Base-by-base conservation (phyloP, 305 asterid genomes). In the Fraxinus albicans region DNA sequence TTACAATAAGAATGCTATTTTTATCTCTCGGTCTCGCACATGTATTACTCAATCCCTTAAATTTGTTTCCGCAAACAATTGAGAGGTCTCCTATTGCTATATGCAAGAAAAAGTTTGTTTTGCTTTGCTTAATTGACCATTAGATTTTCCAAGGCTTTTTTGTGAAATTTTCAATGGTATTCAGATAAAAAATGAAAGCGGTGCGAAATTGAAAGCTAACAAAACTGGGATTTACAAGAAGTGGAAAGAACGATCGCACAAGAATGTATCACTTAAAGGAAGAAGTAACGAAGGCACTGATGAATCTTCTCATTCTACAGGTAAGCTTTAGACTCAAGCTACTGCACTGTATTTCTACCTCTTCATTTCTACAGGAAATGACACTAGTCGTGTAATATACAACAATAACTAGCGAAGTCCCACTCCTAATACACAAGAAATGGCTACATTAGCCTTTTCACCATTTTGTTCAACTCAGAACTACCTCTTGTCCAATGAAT, bases 141-240 rank as follows among this genome's bases (percentile, higher is more conserved):
- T 38, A 55, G 79, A 65, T 69, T 29, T 81, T 74, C 72, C 38
- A 70, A 55, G 77, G 55, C 55, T 47, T 77, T 73, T 78, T 77
- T 77, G 29, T 82, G 53, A 15, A 73, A 86, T 83, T 73, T 17
- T 86, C 6, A 31, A 34, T 17, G 81, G 33, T 58, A 76, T 86
- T 86, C 91, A 96, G 99, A 90, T 96, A 79, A 94, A 91, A 90
- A 93, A 93, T 8, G 99, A 96, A 93, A 91, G 95, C 35, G 99
- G 99, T 67, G 91, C 94, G 12, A 94, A 91, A 89, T 74, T 77
- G 82, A 94, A 83, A 78, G 86, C 93, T 75, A 89, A 86, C 86
- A 96, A 91, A 86, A 91, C 90, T 17, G 98, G 98, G 78, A 92
- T 93, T 73, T 96, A 96, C 92, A 90, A 92, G 89, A 92, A 82